Evolutionary conservation across 768 basidiomycete species (phyloP).

Genomic region (Scleroderma citrinum): DNA sequence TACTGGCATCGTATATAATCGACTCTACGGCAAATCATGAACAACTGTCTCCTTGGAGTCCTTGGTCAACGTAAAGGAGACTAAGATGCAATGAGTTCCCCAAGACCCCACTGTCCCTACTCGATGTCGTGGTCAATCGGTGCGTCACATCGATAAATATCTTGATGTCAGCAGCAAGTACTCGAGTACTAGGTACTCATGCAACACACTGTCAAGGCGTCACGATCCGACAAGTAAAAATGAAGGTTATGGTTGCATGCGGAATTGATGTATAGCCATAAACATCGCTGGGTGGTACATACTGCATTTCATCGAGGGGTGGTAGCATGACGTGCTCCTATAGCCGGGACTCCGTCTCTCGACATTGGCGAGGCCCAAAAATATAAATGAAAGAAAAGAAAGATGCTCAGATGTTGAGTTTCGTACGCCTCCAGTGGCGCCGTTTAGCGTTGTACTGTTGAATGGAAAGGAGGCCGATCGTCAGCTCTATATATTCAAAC

Average conservation of each 20-base stretch:
- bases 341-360: slow-evolving; percentile 11
- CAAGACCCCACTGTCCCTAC: no score
- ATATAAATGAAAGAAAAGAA: slow-evolving; percentile 1
- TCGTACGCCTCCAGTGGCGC: slow-evolving; percentile 98
- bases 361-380: background rate
- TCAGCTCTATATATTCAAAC: background rate
- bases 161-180: no score
- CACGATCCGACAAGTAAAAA: background rate
- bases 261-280: slow-evolving; percentile 12
- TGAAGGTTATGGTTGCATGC: slow-evolving; percentile 14
- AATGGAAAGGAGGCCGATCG: background rate
- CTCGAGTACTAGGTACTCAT: no score
- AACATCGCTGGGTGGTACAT: slow-evolving; percentile 20
- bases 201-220: no score
- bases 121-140: no score
- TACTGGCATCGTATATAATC: no score
- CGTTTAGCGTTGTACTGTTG: slow-evolving; percentile 88
- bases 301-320: slow-evolving; percentile 10
- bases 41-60: no score
- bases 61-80: no score
- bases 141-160: no score
- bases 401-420: slow-evolving; percentile 82
- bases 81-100: no score
- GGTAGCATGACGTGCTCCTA: slow-evolving; percentile 4
- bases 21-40: no score